Percentiles rank a stretch among this genome's conserved stretches.
Evolutionary conservation across 768 basidiomycete genomes (phyloP).

Genomic region (Hygrocybe coccinea): DNA sequence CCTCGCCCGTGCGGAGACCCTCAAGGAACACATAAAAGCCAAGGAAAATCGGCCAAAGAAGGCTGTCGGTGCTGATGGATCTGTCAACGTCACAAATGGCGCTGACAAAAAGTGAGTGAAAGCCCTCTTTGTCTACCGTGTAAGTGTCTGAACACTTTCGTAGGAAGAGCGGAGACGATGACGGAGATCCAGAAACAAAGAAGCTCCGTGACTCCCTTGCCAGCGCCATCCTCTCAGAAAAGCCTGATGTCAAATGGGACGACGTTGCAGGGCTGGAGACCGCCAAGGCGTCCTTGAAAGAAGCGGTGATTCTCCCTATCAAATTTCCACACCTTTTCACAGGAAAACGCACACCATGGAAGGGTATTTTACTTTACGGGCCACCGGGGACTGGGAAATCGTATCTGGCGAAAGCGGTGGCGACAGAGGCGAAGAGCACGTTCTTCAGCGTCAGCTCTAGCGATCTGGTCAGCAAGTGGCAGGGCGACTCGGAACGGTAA

Average conservation of each 20-base stretch:
- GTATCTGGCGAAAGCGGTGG: slow-evolving; percentile 95
- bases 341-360: slow-evolving; percentile 97
- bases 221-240: slow-evolving; percentile 86
- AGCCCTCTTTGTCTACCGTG: neutral
- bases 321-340: slow-evolving; percentile 99
- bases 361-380: slow-evolving; percentile 91
- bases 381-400: slow-evolving; percentile 98
- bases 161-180: slow-evolving; percentile 54
- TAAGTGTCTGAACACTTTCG: slow-evolving; percentile 1
- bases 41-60: slow-evolving; percentile 58
- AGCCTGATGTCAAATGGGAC: slow-evolving; percentile 95
- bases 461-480: slow-evolving; percentile 98
- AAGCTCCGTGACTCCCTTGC: slow-evolving; percentile 90
- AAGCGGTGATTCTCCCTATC: slow-evolving; percentile 98
- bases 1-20: slow-evolving; percentile 81
- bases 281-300: slow-evolving; percentile 94
- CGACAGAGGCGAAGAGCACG: slow-evolving; percentile 97
- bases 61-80: slow-evolving; percentile 47
- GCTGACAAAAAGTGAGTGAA: slow-evolving; percentile 44
- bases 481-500: slow-evolving; percentile 95
- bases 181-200: slow-evolving; percentile 88
- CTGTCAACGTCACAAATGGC: slow-evolving; percentile 35
- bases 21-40: slow-evolving; percentile 77
- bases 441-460: slow-evolving; percentile 96
- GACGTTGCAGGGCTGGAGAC: slow-evolving; percentile 95